Evolutionary conservation across 345 rosid species (phyloP), one percentile per base, ranked within the genome.

Genomic region (Carallia pectinifolia): DNA sequence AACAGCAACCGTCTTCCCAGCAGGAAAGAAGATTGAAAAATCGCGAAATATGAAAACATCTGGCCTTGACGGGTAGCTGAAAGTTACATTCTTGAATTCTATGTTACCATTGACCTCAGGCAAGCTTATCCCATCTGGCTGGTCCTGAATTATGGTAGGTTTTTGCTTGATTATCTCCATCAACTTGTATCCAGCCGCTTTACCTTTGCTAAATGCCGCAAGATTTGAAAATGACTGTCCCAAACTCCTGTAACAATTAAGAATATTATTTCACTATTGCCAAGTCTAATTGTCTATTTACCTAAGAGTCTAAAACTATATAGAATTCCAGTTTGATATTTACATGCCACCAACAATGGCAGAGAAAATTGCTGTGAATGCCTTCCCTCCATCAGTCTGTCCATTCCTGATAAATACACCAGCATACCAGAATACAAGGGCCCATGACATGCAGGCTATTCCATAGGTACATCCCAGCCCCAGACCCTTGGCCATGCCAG

Each of bases 341-440:
- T 87, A 96, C 99, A 96, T 89, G 83, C 99, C 99, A 77, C 99
- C 99, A 73, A 96, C 99, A 81, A 96, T 96, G 68, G 99, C 99
- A 34, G 99, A 92, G 87, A 96, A 96, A 78, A 96, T 90, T 5
- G 99, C 97, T 0, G 99, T 96, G 86, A 96, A 96, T 2, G 99
- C 99, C 67, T 92, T 92, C 61, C 99, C 99, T 65, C 99, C 99
- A 77, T 96, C 99, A 1, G 90, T 90, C 80, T 83, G 86, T 34
- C 98, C 99, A 18, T 83, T 92, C 83, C 99, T 78, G 72, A 96
- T 90, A 67, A 96, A 96, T 81, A 96, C 98, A 44, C 99, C 98
- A 0, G 99, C 99, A 13, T 96, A 96, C 99, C 99, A 96, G 69
- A 96, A 96, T 34, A 96, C 99, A 63, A 96, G 84, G n/a, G 99